Evolutionary conservation across 768 basidiomycete species (phyloP), one percentile per base, ranked within the genome.

Genomic region (Amanita rubescens): DNA sequence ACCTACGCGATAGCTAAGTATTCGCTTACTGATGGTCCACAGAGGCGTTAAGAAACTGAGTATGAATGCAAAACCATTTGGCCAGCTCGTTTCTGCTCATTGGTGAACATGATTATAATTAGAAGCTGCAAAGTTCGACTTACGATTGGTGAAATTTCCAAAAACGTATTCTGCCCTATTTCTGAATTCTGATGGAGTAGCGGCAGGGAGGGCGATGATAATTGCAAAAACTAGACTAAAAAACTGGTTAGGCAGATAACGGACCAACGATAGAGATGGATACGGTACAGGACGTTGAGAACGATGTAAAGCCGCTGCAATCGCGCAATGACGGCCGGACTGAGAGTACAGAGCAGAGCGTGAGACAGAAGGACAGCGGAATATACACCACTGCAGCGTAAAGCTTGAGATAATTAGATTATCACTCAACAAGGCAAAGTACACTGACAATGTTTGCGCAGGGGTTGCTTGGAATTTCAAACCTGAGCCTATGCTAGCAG

Each of bases 231-330:
- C 84, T 15, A 85, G 65, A 17, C 84, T 86, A 30, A 4, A 8
- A 30, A 4, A 30, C 8, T 3, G 27, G 8, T 8, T 30, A 30
- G 24, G 17, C 32, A 12, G 24, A 14, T 1, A 22, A 15, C 5
- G 27, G 6, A 12, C 19, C 10, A 12, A 22, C 15, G 15, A 11
- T n/a, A 14, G 30, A 11, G 15, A 33, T 17, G 17, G 20, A 43
- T 9, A 17, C 69, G 83, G 54, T 63, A 84, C 83, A 79, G 49
- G 24, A 89, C 65, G 61, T 90, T 90, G 38, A 90, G 71, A 17
- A 79, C 57, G 17, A 89, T 78, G 59, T 85, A 90, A 7, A 86
- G 65, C 17, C 75, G 82, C 63, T 91, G 88, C 10, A 90, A 60
- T 25, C 86, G 73, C 1, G 88, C 88, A n/a, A 91, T 71, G 27